Conservation (phyloP, 2,329 filamentous ascomycete species). For the Plenodomus tracheiphilus region DNA sequence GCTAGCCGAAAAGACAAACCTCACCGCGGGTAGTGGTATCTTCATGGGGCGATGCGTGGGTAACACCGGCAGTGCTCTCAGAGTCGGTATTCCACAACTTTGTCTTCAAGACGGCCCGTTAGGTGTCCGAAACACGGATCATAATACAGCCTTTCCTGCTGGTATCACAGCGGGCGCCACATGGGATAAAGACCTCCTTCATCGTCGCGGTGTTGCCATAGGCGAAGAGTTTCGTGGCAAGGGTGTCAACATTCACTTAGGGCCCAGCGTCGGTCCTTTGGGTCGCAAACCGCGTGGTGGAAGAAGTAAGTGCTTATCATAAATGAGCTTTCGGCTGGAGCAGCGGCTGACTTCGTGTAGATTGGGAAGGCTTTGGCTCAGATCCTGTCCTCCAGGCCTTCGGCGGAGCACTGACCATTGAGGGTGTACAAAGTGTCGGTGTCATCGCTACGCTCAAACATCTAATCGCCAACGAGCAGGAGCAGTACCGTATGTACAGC, state of each 20-base stretch:
- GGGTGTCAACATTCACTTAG: constrained; percentile 71
- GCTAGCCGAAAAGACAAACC: constrained; percentile 77
- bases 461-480: constrained; percentile 75
- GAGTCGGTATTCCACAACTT: constrained; percentile 72
- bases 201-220: constrained; percentile 67
- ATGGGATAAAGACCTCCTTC: constrained; percentile 73
- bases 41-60: constrained; percentile 75
- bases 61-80: constrained; percentile 71
- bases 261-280: constrained; percentile 70
- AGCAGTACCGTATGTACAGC: constrained; percentile 52
- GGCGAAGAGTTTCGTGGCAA: constrained; percentile 74
- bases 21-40: constrained; percentile 71
- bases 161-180: constrained; percentile 79
- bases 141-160: constrained; percentile 75
- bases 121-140: constrained; percentile 72
- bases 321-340: neutral
- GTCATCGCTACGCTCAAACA: constrained; percentile 76
- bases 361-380: constrained; percentile 73
- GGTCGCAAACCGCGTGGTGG: constrained; percentile 66
- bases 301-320: constrained; percentile 48
- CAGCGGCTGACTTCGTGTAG: constrained; percentile 10
- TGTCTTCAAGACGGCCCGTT: constrained; percentile 67
- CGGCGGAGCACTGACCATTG: constrained; percentile 75
- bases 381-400: constrained; percentile 74
- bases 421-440: constrained; percentile 71